Percentiles rank a stretch among this genome's conserved stretches.
Evolutionary conservation across 257 asterid species (phyloP).

Genomic region (Solanum etuberosum): DNA sequence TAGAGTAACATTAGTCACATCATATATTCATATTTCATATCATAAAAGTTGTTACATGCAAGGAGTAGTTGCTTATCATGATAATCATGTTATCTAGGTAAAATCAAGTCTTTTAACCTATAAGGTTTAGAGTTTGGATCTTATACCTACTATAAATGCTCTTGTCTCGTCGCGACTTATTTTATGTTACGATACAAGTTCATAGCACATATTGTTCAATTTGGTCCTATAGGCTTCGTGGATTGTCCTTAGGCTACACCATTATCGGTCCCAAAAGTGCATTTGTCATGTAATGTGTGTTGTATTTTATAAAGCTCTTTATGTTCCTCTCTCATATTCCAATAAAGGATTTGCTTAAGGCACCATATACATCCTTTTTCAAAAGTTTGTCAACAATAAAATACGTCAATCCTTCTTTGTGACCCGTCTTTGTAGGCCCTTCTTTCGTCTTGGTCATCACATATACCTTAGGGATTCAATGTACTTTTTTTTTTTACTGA

Average conservation of each 20-base stretch:
- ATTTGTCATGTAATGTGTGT: neutral
- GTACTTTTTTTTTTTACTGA: no score
- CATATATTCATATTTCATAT: neutral
- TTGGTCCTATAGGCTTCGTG: neutral
- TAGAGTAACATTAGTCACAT: neutral
- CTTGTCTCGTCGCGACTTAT: neutral
- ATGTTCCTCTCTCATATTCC: neutral
- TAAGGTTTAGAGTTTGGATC: neutral
- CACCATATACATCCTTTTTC: no score
- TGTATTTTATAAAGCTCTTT: neutral
- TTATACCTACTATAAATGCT: neutral
- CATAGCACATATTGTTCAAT: neutral
- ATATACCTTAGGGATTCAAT: neutral
- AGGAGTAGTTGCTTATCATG: neutral
- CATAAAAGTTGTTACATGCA: neutral
- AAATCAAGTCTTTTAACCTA: neutral
- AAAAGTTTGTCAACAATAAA: no score
- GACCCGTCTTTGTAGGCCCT: neutral
- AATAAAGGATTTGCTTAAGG: no score
- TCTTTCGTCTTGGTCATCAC: neutral
- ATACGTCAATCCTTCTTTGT: neutral
- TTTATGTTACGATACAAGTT: neutral
- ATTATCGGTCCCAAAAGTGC: neutral
- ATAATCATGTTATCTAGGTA: neutral
- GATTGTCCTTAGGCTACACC: neutral